Percentiles rank a stretch among this genome's conserved stretches.
phyloP scores from a whole-genome alignment of 192 early-diverging fungal genomes.

The Paraglomus occultum region DNA sequence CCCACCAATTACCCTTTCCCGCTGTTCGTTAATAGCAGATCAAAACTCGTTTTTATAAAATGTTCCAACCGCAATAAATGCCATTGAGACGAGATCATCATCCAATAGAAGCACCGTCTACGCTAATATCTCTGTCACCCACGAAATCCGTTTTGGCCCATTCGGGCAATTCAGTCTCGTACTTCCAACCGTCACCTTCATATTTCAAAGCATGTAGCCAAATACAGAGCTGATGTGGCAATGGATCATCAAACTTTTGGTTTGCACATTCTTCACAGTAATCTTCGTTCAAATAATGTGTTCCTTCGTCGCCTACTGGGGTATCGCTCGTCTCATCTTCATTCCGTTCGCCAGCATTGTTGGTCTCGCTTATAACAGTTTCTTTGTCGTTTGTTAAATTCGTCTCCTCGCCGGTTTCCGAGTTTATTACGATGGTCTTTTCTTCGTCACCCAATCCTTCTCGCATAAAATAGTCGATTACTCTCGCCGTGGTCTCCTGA shows the following conservation, averaged over 20 bases:
- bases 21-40: too few species aligned
- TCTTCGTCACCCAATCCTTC: constrained; percentile 33
- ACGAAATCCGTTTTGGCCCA: constrained; percentile 65
- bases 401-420: constrained; percentile 23
- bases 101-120: too few species aligned
- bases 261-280: constrained; percentile 64
- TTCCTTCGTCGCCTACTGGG: constrained; percentile 1
- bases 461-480: constrained; percentile 36
- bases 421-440: constrained; percentile 22
- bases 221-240: constrained; percentile 73
- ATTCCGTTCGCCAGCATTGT: constrained; percentile 15
- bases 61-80: too few species aligned
- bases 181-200: constrained; percentile 68
- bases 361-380: constrained; percentile 15
- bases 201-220: constrained; percentile 93
- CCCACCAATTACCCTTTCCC: too few species aligned
- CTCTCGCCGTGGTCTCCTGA: constrained; percentile 29
- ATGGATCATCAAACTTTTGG: constrained; percentile 61
- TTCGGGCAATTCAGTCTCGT: constrained; percentile 74
- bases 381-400: neutral
- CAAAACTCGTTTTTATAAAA: too few species aligned
- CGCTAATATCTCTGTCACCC: neutral
- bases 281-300: constrained; percentile 7
- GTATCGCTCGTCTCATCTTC: constrained; percentile 19
- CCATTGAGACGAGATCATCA: too few species aligned